Base-by-base conservation (phyloP, 176 grass and related monocot genomes). In the Miscanthus lutarioriparius region DNA sequence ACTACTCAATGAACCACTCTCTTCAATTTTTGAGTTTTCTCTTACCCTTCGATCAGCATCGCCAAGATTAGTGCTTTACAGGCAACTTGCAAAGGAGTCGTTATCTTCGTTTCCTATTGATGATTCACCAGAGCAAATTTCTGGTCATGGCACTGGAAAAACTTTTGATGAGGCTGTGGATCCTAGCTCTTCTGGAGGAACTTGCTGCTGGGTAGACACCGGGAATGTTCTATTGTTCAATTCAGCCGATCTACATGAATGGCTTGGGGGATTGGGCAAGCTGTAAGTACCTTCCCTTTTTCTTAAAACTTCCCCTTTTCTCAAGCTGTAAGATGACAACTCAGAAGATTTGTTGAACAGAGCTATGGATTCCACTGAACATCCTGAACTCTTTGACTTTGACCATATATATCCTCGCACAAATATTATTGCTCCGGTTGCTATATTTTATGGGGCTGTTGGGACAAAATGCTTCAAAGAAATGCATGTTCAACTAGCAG, bases 401-500 rank as follows among this genome's bases (percentile, higher is more conserved):
- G 96, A 98, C 45, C 96, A 98, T 85, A 76, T 92, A 67, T 95
- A 95, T 85, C 86, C 81, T 80, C 80, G 66, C 13, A 87, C 89
- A 70, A 95, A 90, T 81, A 77, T 83, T 84, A 80, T 74, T 45
- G 81, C 84, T 78, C 89, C 91, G 62, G 70, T 91, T 89, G 85
- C 86, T 92, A 84, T 95, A 88, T 70, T 98, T 78, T 98, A 95
- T 83, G 96, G 96, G 26, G 91, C 93, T 90, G 63, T 95, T 70
- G 96, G 96, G 70, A 98, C 96, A 87, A 92, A 95, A 87, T 98
- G 96, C 78, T 98, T 98, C 75, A 91, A 79, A 92, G 93, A 91
- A 43, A 79, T 98, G 77, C 96, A 98, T 92, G 72, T 53, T 87
- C 83, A 93, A 43, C 61, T 98, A 78, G 74, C 69, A 74, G 89